Evolutionary conservation across 2,329 filamentous ascomycete species (phyloP), one percentile per base, ranked within the genome.

Genomic region (Hymenoscyphus linearis): DNA sequence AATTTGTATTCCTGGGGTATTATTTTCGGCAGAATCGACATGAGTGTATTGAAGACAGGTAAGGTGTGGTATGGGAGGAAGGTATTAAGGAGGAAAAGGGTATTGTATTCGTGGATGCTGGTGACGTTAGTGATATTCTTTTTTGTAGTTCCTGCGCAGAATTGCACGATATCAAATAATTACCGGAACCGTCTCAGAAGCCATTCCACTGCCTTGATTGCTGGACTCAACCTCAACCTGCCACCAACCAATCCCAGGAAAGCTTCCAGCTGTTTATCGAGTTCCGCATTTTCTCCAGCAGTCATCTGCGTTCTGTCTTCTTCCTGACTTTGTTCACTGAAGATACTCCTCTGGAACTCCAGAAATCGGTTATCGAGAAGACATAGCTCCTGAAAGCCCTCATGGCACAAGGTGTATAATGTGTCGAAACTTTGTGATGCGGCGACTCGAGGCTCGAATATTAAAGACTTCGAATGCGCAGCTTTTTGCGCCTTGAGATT

Each of bases 161-260:
- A 13, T 47, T 47, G n/a, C 40, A 47, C 7, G 22, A 47, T 18
- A 16, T n/a, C 40, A 18, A 47, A 2, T 31, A 61, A 81, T 64
- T 78, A 96, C 91, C 88, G 86, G 72, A 98, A 99, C 70, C 93
- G 83, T 71, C 95, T 82, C 59, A 99, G 84, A 54, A 99, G 82
- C 95, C 95, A 99, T 78, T 99, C 96, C 40, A 98, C 81, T 16
- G 93, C 87, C 76, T 96, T 96, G 59, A 96, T 85, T 0, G 91
- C 91, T 47, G 95, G 93, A 77, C 88, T 92, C 35, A 99, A 80
- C 65, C 93, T 81, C 66, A 99, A 74, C 47, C 89, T 84, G 27
- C 87, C 85, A 25, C 90, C 89, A 12, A 89, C 86, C 14, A 98
- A 80, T 35, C 87, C 88, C 67, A 99, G 79, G 72, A 98, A 99